Evolutionary conservation across 352 stramenopile genomes (phyloP), one percentile per base, ranked within the genome.

Genomic region (Phytophthora sansomeana): DNA sequence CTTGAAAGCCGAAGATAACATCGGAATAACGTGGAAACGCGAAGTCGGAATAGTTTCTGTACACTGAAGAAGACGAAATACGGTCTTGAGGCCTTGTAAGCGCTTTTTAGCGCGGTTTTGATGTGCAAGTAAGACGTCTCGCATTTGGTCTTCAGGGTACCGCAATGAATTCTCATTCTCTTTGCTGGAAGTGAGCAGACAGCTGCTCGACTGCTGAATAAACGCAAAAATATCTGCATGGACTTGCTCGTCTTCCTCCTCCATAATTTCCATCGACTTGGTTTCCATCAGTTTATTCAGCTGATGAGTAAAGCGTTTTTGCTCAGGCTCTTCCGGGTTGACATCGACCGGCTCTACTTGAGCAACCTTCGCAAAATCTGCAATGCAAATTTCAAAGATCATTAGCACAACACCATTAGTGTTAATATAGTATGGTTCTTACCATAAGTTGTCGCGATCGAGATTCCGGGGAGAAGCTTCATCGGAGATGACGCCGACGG

Each of bases 211-310:
- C 39, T 89, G 79, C 51, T 96, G 86, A 16, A 96, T 63, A 32
- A 96, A 96, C 1, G 78, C 79, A 50, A 96, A 95, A 17, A 95
- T 84, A 26, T 96, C 88, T 1, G 82, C 60, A 33, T 94, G 86
- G 32, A 93, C 76, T n/a, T 80, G 82, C 50, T 94, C 88, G 41
- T 96, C 88, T 73, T 96, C 88, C 69, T 92, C 82, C 67, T 95
- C 85, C 53, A 94, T 92, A 33, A 63, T 70, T 41, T 93, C 83
- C 28, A 87, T 78, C 6, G 83, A 83, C 61, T 94, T 96, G 6
- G 74, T 80, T 46, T 91, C 80, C 77, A 89, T 89, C 7, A 94
- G 41, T n/a, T 70, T 70, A 29, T 89, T 86, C 6, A 94, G 58
- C 17, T 96, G 88, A 7, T 64, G 72, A 8, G 69, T 62, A 56